phyloP scores from a whole-genome alignment of 129 eudicot genomes.

The Silybum marianum region DNA sequence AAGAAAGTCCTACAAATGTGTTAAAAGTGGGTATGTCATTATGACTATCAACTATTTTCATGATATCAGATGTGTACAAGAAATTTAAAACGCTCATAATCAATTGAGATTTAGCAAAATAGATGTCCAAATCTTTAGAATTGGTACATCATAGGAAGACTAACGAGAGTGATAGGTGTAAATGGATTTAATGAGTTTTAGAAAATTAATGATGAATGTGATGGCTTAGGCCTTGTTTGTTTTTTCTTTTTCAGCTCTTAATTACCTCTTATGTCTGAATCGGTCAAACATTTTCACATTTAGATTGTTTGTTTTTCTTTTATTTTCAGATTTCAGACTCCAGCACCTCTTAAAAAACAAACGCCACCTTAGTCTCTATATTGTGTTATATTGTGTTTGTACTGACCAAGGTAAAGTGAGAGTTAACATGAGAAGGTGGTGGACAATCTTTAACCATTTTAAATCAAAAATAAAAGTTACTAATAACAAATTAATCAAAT shows the following conservation, averaged over 20 bases:
- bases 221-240: too few species aligned
- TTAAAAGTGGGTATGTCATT: too few species aligned
- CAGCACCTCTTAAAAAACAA: too few species aligned
- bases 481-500: neutral
- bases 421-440: neutral
- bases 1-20: too few species aligned
- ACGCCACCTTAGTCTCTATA: too few species aligned
- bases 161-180: conserved; percentile 2
- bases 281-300: too few species aligned
- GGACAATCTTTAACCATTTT: neutral
- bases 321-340: too few species aligned
- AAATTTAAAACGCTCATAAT: neutral
- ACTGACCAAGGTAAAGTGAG: neutral
- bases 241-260: too few species aligned
- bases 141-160: neutral
- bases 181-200: conserved; percentile 4
- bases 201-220: neutral
- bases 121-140: neutral
- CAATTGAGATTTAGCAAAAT: neutral
- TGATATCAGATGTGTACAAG: neutral
- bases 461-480: neutral
- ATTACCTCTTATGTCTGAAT: too few species aligned
- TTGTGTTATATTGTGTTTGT: neutral
- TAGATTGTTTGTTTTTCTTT: too few species aligned
- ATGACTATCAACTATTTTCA: neutral